Conservation (phyloP, 1,284 basidiomycete genomes). For the Naganishia liquefaciens region DNA sequence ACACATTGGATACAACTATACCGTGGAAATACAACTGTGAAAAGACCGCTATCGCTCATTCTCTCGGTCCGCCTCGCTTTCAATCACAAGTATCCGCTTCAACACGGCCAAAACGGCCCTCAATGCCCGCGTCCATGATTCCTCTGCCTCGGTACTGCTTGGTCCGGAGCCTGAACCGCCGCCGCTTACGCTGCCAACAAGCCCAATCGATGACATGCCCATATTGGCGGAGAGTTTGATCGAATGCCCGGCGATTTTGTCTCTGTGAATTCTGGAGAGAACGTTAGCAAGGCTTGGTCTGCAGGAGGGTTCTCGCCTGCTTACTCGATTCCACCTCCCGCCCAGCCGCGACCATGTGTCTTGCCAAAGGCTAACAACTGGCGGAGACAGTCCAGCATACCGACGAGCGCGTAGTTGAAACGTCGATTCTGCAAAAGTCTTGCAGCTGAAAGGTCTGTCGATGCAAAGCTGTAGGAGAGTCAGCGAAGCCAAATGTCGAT, state of each 20-base stretch:
- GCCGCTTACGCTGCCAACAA: slow-evolving; percentile 38
- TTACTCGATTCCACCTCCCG: slow-evolving; percentile 65
- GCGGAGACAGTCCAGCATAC: slow-evolving; percentile 89
- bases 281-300: slow-evolving; percentile 30
- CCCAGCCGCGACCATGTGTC: slow-evolving; percentile 71
- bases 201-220: slow-evolving; percentile 51
- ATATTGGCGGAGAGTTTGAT: slow-evolving; percentile 92
- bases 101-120: slow-evolving; percentile 85
- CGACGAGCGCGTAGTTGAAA: slow-evolving; percentile 95
- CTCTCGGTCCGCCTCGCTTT: slow-evolving; percentile 46
- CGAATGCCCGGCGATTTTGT: slow-evolving; percentile 92
- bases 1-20: slow-evolving; percentile 12
- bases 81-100: slow-evolving; percentile 61
- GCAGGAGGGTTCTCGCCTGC: slow-evolving; percentile 28
- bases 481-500: neutral
- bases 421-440: slow-evolving; percentile 88
- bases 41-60: neutral
- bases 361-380: slow-evolving; percentile 84
- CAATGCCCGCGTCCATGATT: slow-evolving; percentile 91
- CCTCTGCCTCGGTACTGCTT: slow-evolving; percentile 59
- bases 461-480: slow-evolving; percentile 59
- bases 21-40: neutral
- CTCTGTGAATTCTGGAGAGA: slow-evolving; percentile 73
- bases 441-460: slow-evolving; percentile 74
- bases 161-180: slow-evolving; percentile 28